Conservation (phyloP, 306 rosid species). For the Leucaena leucocephala region DNA sequence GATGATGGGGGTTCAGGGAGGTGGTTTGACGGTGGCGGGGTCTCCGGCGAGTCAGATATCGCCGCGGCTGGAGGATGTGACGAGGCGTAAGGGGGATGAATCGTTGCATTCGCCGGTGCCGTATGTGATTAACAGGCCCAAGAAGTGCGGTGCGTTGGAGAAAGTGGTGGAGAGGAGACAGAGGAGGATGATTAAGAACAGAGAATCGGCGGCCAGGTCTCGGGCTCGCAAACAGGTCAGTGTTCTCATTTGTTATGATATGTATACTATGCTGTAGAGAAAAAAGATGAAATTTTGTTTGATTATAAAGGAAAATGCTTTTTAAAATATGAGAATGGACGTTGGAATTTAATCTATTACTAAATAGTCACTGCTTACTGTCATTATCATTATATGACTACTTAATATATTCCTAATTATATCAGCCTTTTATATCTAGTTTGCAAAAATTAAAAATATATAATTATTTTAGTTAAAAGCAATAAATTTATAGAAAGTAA, state of each 20-base stretch:
- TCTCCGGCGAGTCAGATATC: conserved; percentile 66
- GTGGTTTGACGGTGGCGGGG: conserved; percentile 44
- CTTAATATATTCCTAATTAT: no score
- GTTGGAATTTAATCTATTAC: no score
- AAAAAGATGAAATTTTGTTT: neutral
- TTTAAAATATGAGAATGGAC: no score
- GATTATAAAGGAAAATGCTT: no score
- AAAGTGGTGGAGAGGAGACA: conserved; percentile 96
- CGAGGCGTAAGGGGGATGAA: conserved; percentile 42
- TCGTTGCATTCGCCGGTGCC: conserved; percentile 70
- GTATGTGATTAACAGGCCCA: conserved; percentile 66
- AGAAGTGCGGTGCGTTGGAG: conserved; percentile 65
- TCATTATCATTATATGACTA: no score
- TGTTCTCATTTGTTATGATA: neutral
- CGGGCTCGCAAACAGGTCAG: conserved; percentile 97
- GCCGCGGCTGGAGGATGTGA: conserved; percentile 54
- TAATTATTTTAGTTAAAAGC: no score
- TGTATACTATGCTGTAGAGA: neutral
- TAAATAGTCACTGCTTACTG: no score
- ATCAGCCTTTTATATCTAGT: no score
- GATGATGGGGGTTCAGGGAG: conserved; percentile 46
- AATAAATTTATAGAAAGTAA: neutral
- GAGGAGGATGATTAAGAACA: conserved; percentile 90
- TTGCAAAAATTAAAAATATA: no score
- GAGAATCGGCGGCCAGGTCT: conserved; percentile 98